Base-by-base conservation (phyloP, 73 alveolate species). In the Paramecium tetraurelia region DNA sequence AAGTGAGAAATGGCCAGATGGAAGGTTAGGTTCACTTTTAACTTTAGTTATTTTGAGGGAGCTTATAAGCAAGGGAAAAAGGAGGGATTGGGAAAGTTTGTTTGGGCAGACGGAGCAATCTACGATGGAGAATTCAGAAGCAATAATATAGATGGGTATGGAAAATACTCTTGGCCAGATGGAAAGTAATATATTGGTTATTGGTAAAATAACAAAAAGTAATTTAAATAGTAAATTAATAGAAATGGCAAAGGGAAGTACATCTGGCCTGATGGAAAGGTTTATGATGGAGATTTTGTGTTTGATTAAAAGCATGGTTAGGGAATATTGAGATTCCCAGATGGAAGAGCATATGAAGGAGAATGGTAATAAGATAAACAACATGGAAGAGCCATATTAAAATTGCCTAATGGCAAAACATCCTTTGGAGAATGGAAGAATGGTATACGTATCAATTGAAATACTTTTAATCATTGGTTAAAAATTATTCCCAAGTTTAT, bases 31-130 rank as follows among this genome's bases (percentile, higher is more conserved):
- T 12, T 76, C 18, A 76, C n/a, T 21, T 71, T 14, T 41, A 20
- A 38, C 7, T 21, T 38, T 76, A 76, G 89, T 38, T 29, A 41
- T 68, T 87, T 69, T 86, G 94, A 59, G 40, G 98, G 98, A 29
- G 89, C 69, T 53, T 96, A 96, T 90, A 72, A 75, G 53, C 84
- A 92, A 46, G 98, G 98, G 0, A 95, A 95, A 88, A 96, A 96
- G 86, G 92, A 95, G 18, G 98, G 98, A 35, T 87, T 80, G 36
- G 98, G 98, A 38, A 93, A 93, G 38, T 96, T 95, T 93, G 53
- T 72, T 35, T 96, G 98, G 98, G 92, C 93, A 12, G 98, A 96
- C 90, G 96, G 96, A 85, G 88, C 96, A 12, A 70, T 92, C 83
- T 96, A 95, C 84, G 94, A 94, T 59, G 98, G 98, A 33, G 98